phyloP scores from a whole-genome alignment of 768 basidiomycete genomes.

The Chlorophyllum brunneum region DNA sequence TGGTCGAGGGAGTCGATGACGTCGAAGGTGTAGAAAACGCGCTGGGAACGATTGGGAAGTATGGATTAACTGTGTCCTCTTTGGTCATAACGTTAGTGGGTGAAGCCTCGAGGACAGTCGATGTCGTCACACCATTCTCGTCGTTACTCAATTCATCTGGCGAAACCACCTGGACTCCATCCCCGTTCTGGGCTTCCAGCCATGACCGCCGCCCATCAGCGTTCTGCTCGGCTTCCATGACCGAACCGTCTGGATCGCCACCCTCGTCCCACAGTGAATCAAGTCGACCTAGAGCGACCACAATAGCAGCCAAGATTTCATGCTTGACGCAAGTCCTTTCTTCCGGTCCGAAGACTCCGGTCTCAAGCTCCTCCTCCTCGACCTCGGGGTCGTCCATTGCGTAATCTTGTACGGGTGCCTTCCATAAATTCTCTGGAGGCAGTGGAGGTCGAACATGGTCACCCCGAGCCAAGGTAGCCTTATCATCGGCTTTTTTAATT shows the following conservation, averaged over 20 bases:
- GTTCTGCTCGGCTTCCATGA: slow-evolving; percentile 13
- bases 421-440: slow-evolving; percentile 11
- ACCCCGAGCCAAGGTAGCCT: slow-evolving; percentile 21
- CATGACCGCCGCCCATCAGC: slow-evolving; percentile 7
- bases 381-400: slow-evolving; percentile 22
- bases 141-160: slow-evolving; percentile 16
- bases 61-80: slow-evolving; percentile 39
- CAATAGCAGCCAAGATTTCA: slow-evolving; percentile 81
- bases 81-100: slow-evolving; percentile 9
- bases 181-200: slow-evolving; percentile 13
- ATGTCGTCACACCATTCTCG: slow-evolving; percentile 15
- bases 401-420: slow-evolving; percentile 9
- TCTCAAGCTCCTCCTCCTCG: slow-evolving; percentile 30
- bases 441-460: slow-evolving; percentile 1
- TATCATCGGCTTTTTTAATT: slow-evolving; percentile 58
- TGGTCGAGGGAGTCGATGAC: slow-evolving; percentile 10
- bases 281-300: slow-evolving; percentile 85
- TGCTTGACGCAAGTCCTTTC: slow-evolving; percentile 69
- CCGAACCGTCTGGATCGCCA: slow-evolving; percentile 30
- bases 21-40: slow-evolving; percentile 14
- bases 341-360: slow-evolving; percentile 46
- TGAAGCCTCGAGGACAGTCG: slow-evolving; percentile 10
- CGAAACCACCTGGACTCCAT: slow-evolving; percentile 16
- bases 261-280: not conserved
- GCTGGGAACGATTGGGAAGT: slow-evolving; percentile 42